These are phyloP conservation scores for Neophaeococcomyces mojaviensis DNA, from an alignment of 2,329 filamentous ascomycete species.

Conservation along the genomic window DNA sequence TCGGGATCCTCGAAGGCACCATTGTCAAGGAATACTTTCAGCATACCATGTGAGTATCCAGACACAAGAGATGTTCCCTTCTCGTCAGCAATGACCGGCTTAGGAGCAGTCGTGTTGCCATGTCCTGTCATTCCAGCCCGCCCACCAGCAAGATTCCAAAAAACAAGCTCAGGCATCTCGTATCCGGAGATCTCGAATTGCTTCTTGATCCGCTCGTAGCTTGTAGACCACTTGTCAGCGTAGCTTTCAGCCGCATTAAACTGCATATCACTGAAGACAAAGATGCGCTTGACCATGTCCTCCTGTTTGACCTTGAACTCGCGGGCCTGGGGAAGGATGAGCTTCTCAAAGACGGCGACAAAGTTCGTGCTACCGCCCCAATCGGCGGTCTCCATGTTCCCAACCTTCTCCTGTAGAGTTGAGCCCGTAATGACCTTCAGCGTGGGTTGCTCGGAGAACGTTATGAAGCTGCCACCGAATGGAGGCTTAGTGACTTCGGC, in stretches of 20 bases:
- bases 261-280: conserved; percentile 57
- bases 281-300: conserved; percentile 55
- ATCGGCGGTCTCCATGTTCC: conserved; percentile 21
- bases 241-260: conserved; percentile 38
- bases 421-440: conserved; percentile 37
- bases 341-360: conserved; percentile 45
- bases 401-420: conserved; percentile 38
- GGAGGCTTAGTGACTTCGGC: conserved; percentile 47
- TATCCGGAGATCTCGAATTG: conserved; percentile 46
- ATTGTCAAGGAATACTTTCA: conserved; percentile 11
- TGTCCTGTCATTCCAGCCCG: conserved; percentile 51
- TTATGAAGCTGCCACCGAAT: conserved; percentile 50
- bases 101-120: conserved; percentile 33
- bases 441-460: conserved; percentile 39
- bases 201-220: conserved; percentile 44
- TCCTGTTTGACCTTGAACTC: conserved; percentile 44
- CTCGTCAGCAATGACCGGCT: conserved; percentile 5
- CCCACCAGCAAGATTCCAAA: conserved; percentile 37
- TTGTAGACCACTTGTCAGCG: conserved; percentile 34
- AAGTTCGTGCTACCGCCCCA: conserved; percentile 48
- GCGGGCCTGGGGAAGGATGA: conserved; percentile 50
- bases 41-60: conserved; percentile 9
- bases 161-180: conserved; percentile 50
- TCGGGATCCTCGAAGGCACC: conserved; percentile 32
- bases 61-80: conserved; percentile 8